Evolutionary conservation across 2,329 filamentous ascomycete genomes (phyloP).

Genomic region (Penicillium crustosum): DNA sequence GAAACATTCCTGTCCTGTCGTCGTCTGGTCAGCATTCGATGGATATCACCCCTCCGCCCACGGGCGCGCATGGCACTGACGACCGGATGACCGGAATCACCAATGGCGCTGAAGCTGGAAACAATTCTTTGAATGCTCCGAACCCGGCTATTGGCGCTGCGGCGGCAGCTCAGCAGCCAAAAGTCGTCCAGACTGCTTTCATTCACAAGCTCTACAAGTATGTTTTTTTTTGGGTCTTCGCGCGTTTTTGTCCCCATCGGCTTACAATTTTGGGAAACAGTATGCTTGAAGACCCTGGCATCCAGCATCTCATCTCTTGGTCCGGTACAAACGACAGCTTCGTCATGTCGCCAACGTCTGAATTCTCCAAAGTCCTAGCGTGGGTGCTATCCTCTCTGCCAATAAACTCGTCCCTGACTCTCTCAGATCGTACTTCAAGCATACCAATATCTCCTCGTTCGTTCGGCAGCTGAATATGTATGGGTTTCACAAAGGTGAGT

Average conservation of each 20-base stretch:
- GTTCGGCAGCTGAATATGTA: constrained; percentile 99
- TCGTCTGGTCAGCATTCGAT: constrained; percentile 49
- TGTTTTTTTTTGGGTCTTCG: constrained; percentile 31
- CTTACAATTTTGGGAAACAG: constrained; percentile 50
- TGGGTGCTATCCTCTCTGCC: constrained; percentile 53
- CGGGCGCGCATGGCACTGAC: constrained; percentile 52
- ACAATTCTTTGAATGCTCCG: constrained; percentile 28
- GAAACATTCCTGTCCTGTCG: constrained; percentile 52
- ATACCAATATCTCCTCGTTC: constrained; percentile 98
- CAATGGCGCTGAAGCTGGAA: constrained; percentile 35
- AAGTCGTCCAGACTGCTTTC: constrained; percentile 97
- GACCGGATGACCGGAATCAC: constrained; percentile 45
- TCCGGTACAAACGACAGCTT: constrained; percentile 92
- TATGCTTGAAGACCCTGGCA: constrained; percentile 92
- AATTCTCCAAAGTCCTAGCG: constrained; percentile 98
- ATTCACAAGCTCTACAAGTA: constrained; percentile 99
- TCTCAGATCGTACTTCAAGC: constrained; percentile 87
- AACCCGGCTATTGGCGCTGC: constrained; percentile 46
- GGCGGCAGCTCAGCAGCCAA: constrained; percentile 76
- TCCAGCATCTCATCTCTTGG: constrained; percentile 96
- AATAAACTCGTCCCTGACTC: constrained; percentile 24
- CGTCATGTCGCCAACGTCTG: constrained; percentile 95
- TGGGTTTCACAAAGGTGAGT: constrained; percentile 92
- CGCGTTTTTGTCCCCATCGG: constrained; percentile 2
- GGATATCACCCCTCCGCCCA: constrained; percentile 53